Percentiles rank a stretch among this genome's conserved stretches.
These are phyloP conservation scores for Fusarium sp. DNA, from an alignment of 2,329 filamentous ascomycete species.

Conservation along the genomic window DNA sequence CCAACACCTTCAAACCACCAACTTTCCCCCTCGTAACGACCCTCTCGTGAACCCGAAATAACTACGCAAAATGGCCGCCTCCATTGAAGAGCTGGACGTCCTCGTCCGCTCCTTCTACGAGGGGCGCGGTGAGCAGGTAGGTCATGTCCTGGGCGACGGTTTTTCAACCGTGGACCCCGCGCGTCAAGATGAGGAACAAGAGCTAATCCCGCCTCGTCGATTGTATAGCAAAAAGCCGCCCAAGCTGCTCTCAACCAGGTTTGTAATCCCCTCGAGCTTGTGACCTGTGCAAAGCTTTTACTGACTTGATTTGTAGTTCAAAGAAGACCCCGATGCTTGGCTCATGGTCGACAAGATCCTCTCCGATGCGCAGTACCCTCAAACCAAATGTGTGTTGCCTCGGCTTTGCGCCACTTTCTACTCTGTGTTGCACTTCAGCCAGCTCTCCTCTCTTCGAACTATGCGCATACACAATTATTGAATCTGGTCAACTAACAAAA, in stretches of 20 bases:
- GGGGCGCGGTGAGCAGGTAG: conserved; percentile 91
- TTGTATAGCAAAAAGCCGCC: conserved; percentile 91
- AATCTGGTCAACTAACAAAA: conserved; percentile 47
- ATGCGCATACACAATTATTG: conserved; percentile 8
- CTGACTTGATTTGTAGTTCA: conserved; percentile 76
- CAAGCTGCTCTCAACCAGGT: conserved; percentile 95
- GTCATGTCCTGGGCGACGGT: conserved; percentile 50
- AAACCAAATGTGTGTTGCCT: conserved; percentile 88
- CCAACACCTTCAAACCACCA: conserved; percentile 34
- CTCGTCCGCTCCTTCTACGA: conserved; percentile 98
- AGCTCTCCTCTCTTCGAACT: conserved; percentile 1
- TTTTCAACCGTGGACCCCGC: conserved; percentile 44
- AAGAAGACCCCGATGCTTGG: conserved; percentile 99
- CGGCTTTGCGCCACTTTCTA: conserved; percentile 33
- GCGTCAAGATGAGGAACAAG: conserved; percentile 33
- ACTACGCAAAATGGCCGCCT: conserved; percentile 70
- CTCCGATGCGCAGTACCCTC: conserved; percentile 90
- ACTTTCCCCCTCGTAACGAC: conserved; percentile 50
- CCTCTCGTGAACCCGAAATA: conserved; percentile 44
- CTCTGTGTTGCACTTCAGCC: conserved; percentile 3
- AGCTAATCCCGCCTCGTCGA: conserved; percentile 47
- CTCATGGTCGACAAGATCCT: conserved; percentile 97
- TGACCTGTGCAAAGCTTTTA: background rate
- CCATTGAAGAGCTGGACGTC: conserved; percentile 95
- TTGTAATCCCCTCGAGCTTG: conserved; percentile 55